Conservation (phyloP, 305 asterid genomes). For the Solanum chacoense region DNA sequence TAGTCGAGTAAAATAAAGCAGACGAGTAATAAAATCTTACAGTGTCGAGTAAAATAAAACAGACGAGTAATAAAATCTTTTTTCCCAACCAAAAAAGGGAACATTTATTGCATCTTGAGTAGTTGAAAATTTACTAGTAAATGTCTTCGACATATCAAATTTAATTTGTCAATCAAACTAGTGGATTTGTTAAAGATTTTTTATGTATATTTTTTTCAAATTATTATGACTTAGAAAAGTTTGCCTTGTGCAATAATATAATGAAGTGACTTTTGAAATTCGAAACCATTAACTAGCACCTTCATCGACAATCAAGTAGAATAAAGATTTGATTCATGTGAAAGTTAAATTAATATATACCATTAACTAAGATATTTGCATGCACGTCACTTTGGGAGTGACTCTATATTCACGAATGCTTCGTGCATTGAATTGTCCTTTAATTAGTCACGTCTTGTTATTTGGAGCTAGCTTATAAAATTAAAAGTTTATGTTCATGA, state of each 20-base stretch:
- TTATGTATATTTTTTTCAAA: neutral
- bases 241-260: neutral
- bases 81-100: neutral
- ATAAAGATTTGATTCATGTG: neutral
- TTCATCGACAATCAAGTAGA: neutral
- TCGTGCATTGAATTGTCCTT: neutral
- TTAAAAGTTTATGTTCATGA: neutral
- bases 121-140: neutral
- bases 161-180: neutral
- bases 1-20: no score
- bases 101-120: neutral
- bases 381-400: neutral
- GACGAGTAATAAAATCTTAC: neutral
- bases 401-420: neutral
- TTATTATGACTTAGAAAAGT: neutral
- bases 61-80: neutral
- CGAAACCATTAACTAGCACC: neutral
- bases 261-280: neutral
- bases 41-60: neutral
- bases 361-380: neutral
- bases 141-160: neutral
- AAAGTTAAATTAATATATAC: neutral
- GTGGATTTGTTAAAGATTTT: neutral
- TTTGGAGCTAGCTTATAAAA: neutral
- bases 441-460: neutral